Base-by-base conservation (phyloP, 352 stramenopile genomes). In the Phytophthora citrophthora region DNA sequence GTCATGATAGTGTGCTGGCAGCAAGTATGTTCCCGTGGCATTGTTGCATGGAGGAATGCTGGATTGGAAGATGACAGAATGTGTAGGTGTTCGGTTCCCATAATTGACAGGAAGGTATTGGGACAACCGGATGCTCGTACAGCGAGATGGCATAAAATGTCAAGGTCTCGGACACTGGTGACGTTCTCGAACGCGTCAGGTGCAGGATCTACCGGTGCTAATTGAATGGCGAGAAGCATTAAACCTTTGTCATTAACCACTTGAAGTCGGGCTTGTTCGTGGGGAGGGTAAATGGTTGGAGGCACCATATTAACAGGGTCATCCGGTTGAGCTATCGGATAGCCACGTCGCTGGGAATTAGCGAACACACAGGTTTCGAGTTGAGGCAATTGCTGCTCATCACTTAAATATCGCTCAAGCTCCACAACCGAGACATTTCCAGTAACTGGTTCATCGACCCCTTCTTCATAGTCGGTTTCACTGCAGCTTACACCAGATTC, bases 221-320 rank as follows among this genome's bases (percentile, higher is more conserved):
- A 12, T n/a, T 57, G 27, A 5, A 53, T 18, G 18, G 45, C 61
- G 4, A 69, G 61, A 31, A 56, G 34, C 43, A 69, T 31, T 11
- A 64, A 48, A 0, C 61, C 53, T 3, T 44, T 54, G 12, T 27
- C 47, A 44, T 20, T 66, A n/a, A 46, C 68, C 20, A 46, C 54
- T 26, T 44, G 80, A 3, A 84, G 38, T 8, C 81, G 81, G 9
- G 47, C 9, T 20, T 59, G 54, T 43, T 89, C 81, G 44, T 81
- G 66, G n/a, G 49, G 49, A 0, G 79, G 68, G 4, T 79, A 43
- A 1, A 79, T 68, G 3, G 64, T 70, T 8, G 52, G 27, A 1
- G 70, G 64, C 6, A 65, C 62, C 15, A 31, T 40, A 2, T 34
- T 51, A 27, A 54, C 47, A 8, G 58, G 43, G 3, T 52, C 60